Evolutionary conservation across 768 basidiomycete species (phyloP).

Genomic region (Panaeolus cyanescens): DNA sequence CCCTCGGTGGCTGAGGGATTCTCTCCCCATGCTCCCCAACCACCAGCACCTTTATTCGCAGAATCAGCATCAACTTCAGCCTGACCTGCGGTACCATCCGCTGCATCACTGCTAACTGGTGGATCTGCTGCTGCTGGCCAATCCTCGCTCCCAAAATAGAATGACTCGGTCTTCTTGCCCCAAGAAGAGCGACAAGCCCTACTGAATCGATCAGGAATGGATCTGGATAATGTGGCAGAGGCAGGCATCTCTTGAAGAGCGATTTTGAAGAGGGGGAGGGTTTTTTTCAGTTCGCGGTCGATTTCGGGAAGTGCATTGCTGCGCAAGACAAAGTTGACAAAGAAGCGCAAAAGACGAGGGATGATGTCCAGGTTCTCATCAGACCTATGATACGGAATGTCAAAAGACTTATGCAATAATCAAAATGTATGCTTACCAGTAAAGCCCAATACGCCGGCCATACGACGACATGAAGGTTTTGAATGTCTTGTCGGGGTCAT

Average conservation of each 20-base stretch:
- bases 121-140: slow-evolving; percentile 5
- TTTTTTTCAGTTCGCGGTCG: slow-evolving; percentile 47
- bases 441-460: slow-evolving; percentile 66
- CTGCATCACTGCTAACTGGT: too few relatives aligned
- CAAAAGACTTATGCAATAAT: background rate
- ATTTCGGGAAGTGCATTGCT: slow-evolving; percentile 42
- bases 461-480: slow-evolving; percentile 73
- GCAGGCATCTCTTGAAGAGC: slow-evolving; percentile 54
- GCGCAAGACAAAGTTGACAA: slow-evolving; percentile 45
- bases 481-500: slow-evolving; percentile 57
- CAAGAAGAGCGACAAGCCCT: slow-evolving; percentile 50
- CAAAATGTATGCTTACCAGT: slow-evolving; percentile 50
- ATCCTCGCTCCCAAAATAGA: slow-evolving; percentile 25
- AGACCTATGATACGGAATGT: slow-evolving; percentile 28
- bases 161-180: slow-evolving; percentile 46
- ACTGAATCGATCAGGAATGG: slow-evolving; percentile 52
- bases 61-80: background rate
- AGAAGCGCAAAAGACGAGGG: slow-evolving; percentile 46
- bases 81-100: background rate
- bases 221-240: slow-evolving; percentile 45
- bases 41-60: background rate
- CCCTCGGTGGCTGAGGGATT: background rate
- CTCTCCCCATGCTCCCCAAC: slow-evolving; percentile 7
- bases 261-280: slow-evolving; percentile 40
- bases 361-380: slow-evolving; percentile 41